A percentile compares a stretch with the other conserved stretches of the same genome.
phyloP scores from a whole-genome alignment of 441 rosid genomes.

The Hura crepitans region DNA sequence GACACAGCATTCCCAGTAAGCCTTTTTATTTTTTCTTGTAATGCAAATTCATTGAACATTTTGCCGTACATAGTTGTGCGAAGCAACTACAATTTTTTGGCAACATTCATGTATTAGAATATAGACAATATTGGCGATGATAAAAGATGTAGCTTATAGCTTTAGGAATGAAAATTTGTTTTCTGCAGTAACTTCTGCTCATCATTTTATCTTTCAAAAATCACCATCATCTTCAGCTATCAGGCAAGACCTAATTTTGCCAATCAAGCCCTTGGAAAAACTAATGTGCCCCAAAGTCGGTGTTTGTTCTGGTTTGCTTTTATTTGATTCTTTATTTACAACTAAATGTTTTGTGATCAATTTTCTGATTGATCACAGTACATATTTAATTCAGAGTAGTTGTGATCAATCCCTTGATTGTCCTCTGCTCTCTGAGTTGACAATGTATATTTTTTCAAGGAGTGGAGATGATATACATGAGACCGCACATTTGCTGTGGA shows the following conservation, averaged over 20 bases:
- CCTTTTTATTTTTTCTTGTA: constrained; percentile 8
- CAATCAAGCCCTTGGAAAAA: neutral
- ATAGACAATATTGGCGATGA: neutral
- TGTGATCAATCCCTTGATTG: too few relatives aligned
- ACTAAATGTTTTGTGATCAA: neutral
- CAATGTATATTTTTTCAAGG: too few relatives aligned
- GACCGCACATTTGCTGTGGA: too few relatives aligned
- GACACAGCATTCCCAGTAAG: neutral
- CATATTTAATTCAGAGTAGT: too few relatives aligned
- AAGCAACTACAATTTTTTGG: neutral
- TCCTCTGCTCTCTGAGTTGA: too few relatives aligned
- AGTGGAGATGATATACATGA: too few relatives aligned
- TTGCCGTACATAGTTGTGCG: neutral
- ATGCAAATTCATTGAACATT: constrained; percentile 4
- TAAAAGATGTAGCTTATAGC: neutral
- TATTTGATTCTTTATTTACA: neutral
- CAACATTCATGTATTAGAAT: too few relatives aligned
- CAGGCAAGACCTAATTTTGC: neutral
- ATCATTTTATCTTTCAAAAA: too few relatives aligned
- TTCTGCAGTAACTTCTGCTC: neutral
- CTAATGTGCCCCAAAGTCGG: neutral
- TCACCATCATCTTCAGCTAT: neutral
- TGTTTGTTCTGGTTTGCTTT: neutral
- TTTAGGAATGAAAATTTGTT: constrained; percentile 5
- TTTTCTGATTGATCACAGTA: too few relatives aligned